Conservation (phyloP, 805 yeast species). For the Metahyphopichia silvanorum region DNA sequence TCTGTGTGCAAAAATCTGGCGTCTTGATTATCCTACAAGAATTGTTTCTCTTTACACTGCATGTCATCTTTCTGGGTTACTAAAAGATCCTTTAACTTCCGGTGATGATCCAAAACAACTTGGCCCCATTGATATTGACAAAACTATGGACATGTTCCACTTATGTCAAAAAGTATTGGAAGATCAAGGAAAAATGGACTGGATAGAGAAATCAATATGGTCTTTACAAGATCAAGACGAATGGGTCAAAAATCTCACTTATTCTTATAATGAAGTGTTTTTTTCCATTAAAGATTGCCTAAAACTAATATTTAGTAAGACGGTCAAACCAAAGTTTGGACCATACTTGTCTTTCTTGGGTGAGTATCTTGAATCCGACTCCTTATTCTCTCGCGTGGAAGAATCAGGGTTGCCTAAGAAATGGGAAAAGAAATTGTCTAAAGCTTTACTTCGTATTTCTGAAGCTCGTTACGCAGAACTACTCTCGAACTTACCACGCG, state of each 20-base stretch:
- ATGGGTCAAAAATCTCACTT: constrained; percentile 46
- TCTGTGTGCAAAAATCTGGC: constrained; percentile 55
- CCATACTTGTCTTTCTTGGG: constrained; percentile 49
- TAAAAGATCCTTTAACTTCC: constrained; percentile 23
- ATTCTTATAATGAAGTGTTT: constrained; percentile 46
- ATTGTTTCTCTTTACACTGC: constrained; percentile 52
- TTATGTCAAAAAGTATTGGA: constrained; percentile 27
- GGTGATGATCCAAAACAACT: constrained; percentile 16
- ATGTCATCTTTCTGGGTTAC: constrained; percentile 28
- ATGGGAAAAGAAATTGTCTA: constrained; percentile 43
- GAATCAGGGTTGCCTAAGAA: constrained; percentile 37
- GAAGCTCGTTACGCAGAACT: constrained; percentile 37
- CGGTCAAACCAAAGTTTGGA: constrained; percentile 55
- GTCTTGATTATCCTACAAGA: constrained; percentile 48
- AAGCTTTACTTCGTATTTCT: constrained; percentile 31
- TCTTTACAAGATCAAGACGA: constrained; percentile 43
- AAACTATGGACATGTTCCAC: constrained; percentile 21
- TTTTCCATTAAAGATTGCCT: constrained; percentile 42
- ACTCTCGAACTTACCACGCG: constrained; percentile 54
- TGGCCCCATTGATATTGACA: constrained; percentile 29
- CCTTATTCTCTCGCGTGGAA: constrained; percentile 33
- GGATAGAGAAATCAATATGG: constrained; percentile 33
- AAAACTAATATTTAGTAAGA: constrained; percentile 36
- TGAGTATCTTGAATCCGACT: constrained; percentile 47
- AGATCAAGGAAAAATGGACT: constrained; percentile 25